Conservation (phyloP, 805 yeast species). For the Schwanniomyces vanrijiae region DNA sequence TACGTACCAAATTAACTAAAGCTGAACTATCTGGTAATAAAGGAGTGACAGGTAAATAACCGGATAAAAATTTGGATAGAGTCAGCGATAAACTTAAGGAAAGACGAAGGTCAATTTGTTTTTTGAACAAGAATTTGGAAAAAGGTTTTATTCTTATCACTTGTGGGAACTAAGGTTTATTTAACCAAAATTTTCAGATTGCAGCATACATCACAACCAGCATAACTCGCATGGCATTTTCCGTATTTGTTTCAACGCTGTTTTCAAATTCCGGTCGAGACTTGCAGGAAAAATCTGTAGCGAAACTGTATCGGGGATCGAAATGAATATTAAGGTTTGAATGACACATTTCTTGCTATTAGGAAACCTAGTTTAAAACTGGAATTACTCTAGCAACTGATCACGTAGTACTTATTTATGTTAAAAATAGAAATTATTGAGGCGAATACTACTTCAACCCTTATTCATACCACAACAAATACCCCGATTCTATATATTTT, state of each 20-base stretch:
- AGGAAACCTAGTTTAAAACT: background rate
- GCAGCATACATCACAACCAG: constrained; percentile 2
- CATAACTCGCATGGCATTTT: background rate
- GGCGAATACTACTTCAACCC: no score
- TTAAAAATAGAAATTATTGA: background rate
- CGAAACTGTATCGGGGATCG: background rate
- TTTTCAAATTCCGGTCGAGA: background rate
- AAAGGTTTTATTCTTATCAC: background rate
- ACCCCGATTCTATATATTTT: no score
- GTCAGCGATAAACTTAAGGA: constrained; percentile 4
- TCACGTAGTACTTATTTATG: background rate
- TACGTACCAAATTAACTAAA: constrained; percentile 1
- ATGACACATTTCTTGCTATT: background rate
- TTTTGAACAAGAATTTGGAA: background rate
- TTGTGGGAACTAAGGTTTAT: background rate
- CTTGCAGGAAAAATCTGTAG: background rate
- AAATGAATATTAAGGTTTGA: background rate
- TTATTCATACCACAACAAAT: no score
- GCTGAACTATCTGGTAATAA: constrained; percentile 1
- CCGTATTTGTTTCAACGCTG: background rate
- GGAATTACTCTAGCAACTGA: background rate
- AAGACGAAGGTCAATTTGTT: constrained; percentile 1
- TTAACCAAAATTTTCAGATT: constrained; percentile 1
- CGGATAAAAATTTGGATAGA: constrained; percentile 6
- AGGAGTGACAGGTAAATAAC: constrained; percentile 11